Evolutionary conservation across 2,329 filamentous ascomycete species (phyloP).

Genomic region (Fusarium tricinctum): DNA sequence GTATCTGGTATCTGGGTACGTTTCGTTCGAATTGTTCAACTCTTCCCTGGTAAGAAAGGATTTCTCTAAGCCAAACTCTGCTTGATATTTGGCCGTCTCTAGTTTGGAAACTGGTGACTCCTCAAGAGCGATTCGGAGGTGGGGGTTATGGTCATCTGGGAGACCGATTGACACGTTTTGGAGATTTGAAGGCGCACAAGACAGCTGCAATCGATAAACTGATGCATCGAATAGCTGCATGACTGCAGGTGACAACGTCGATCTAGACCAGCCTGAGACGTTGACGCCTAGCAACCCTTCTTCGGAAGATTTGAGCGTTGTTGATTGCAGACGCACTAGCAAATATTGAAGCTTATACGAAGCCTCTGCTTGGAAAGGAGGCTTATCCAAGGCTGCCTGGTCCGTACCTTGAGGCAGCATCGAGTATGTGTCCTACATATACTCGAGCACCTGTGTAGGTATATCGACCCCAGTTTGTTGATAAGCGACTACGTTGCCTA

Average conservation of each 20-base stretch:
- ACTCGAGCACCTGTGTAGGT: constrained; percentile 23
- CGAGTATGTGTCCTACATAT: constrained; percentile 24
- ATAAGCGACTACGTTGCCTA: constrained; percentile 32
- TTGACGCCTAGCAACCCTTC: constrained; percentile 19
- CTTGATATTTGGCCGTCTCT: neutral
- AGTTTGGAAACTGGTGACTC: neutral
- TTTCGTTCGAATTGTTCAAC: neutral
- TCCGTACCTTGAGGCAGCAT: neutral
- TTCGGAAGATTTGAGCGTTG: neutral
- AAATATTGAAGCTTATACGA: neutral
- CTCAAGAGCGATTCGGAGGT: constrained; percentile 19
- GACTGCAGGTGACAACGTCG: neutral
- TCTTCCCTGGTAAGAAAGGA: constrained; percentile 1
- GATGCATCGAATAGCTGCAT: constrained; percentile 17
- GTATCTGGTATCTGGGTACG: neutral
- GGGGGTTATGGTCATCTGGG: neutral
- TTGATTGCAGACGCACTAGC: constrained; percentile 4
- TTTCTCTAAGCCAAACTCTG: constrained; percentile 6
- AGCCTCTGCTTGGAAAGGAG: neutral
- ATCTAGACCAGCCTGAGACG: constrained; percentile 7
- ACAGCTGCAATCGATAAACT: constrained; percentile 13
- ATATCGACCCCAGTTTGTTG: constrained; percentile 10
- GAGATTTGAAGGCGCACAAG: constrained; percentile 7
- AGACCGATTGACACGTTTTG: neutral
- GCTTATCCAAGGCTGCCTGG: neutral